phyloP scores from a whole-genome alignment of 441 rosid species.

The California macrophylla region DNA sequence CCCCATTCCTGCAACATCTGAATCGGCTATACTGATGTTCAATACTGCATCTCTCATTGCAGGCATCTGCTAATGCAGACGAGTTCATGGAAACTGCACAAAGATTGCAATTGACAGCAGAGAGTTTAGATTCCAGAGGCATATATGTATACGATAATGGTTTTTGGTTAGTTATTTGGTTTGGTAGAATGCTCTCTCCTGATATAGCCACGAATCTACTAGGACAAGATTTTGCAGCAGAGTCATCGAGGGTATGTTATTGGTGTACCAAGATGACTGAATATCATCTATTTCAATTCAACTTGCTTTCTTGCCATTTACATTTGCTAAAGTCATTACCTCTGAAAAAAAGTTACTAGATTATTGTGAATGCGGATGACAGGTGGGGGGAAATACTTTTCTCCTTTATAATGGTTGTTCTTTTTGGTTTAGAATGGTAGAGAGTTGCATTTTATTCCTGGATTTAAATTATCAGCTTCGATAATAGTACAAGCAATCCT shows the following conservation, averaged over 20 bases:
- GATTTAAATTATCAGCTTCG: not conserved
- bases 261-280: not conserved
- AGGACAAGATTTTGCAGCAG: constrained; percentile 79
- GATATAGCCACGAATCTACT: constrained; percentile 72
- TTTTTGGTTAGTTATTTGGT: constrained; percentile 74
- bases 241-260: constrained; percentile 63
- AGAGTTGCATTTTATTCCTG: not conserved
- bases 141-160: constrained; percentile 87
- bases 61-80: constrained; percentile 44
- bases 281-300: not conserved
- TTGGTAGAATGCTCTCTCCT: constrained; percentile 87
- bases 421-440: not conserved
- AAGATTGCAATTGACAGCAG: constrained; percentile 62
- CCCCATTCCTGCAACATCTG: not conserved
- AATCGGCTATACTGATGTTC: not conserved
- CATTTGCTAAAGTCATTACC: not conserved
- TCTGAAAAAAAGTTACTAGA: not conserved
- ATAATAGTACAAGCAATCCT: not conserved
- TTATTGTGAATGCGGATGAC: too few species aligned
- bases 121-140: constrained; percentile 86
- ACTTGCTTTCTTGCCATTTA: not conserved
- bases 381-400: too few species aligned
- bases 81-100: constrained; percentile 32
- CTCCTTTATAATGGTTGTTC: not conserved
- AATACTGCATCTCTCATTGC: constrained; percentile 26